Percentiles rank a stretch among this genome's conserved stretches.
Evolutionary conservation across 2,329 filamentous ascomycete genomes (phyloP).

Genomic region (Penicillium sclerotiorum): DNA sequence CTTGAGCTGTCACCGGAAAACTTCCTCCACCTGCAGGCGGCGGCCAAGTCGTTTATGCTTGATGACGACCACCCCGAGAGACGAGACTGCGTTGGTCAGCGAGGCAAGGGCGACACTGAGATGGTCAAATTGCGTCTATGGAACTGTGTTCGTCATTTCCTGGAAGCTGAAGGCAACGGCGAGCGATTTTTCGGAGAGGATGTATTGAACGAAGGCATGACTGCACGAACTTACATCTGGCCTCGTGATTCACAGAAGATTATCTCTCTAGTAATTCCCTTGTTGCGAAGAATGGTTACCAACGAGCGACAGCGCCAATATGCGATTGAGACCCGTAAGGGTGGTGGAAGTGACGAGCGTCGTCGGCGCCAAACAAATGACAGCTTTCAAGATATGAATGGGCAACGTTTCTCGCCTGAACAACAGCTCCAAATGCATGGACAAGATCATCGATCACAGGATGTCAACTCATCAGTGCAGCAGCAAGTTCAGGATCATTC

Average conservation of each 20-base stretch:
- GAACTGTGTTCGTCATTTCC: constrained; percentile 59
- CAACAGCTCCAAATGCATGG: constrained; percentile 36
- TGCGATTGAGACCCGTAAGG: constrained; percentile 58
- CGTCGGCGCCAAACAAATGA: constrained; percentile 41
- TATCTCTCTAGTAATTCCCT: constrained; percentile 59
- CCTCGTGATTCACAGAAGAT: constrained; percentile 59
- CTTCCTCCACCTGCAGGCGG: constrained; percentile 58
- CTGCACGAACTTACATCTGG: constrained; percentile 52
- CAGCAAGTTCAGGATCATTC: constrained; percentile 23
- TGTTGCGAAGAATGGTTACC: constrained; percentile 61
- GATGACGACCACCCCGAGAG: constrained; percentile 57
- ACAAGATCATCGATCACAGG: constrained; percentile 29
- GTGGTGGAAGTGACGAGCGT: constrained; percentile 43
- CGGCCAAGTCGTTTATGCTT: constrained; percentile 61
- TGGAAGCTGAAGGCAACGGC: constrained; percentile 54
- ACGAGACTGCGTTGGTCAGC: constrained; percentile 59
- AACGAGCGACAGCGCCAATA: constrained; percentile 62
- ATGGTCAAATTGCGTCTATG: constrained; percentile 60
- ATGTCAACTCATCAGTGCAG: constrained; percentile 24
- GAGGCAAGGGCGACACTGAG: constrained; percentile 58
- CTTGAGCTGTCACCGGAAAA: constrained; percentile 59
- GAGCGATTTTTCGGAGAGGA: constrained; percentile 56
- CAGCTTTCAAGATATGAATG: constrained; percentile 31
- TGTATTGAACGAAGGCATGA: constrained; percentile 46
- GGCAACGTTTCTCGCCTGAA: constrained; percentile 29